A percentile compares a stretch with the other conserved stretches of the same genome.
These are phyloP conservation scores for Stenocarpella maydis DNA, from an alignment of 2,329 filamentous ascomycete genomes.

Conservation along the genomic window DNA sequence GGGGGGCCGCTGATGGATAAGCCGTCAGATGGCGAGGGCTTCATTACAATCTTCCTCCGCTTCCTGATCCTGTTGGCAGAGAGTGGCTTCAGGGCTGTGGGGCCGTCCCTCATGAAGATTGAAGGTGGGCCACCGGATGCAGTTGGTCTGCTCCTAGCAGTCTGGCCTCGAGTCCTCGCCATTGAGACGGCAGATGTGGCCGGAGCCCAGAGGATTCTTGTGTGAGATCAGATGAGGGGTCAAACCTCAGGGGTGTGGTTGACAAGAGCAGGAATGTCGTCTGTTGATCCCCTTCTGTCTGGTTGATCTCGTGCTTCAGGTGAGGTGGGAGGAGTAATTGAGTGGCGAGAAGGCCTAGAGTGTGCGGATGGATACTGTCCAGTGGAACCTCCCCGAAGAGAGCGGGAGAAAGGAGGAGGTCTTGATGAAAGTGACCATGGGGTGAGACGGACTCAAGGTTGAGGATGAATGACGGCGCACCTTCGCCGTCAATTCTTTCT, in stretches of 20 bases:
- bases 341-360: not conserved
- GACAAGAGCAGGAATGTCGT: not conserved
- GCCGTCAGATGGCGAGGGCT: not conserved
- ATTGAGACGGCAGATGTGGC: not conserved
- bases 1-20: too few species aligned
- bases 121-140: not conserved
- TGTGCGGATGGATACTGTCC: not conserved
- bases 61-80: not conserved
- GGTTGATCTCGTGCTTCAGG: not conserved
- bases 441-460: not conserved
- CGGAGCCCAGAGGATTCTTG: too few species aligned
- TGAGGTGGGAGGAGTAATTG: not conserved
- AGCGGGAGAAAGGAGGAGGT: not conserved
- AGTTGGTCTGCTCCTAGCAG: not conserved
- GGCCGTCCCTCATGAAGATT: not conserved
- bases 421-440: too few species aligned
- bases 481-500: not conserved
- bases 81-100: not conserved
- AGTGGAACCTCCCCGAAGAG: not conserved
- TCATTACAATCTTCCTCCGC: not conserved
- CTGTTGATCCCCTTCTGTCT: not conserved
- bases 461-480: not conserved
- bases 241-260: too few species aligned
- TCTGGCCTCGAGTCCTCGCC: slow-evolving; percentile 2
- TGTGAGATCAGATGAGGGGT: not conserved